Percentiles rank a stretch among this genome's conserved stretches.
Evolutionary conservation across 495 filamentous ascomycete species (phyloP).

Genomic region (Podospora tetraspora): DNA sequence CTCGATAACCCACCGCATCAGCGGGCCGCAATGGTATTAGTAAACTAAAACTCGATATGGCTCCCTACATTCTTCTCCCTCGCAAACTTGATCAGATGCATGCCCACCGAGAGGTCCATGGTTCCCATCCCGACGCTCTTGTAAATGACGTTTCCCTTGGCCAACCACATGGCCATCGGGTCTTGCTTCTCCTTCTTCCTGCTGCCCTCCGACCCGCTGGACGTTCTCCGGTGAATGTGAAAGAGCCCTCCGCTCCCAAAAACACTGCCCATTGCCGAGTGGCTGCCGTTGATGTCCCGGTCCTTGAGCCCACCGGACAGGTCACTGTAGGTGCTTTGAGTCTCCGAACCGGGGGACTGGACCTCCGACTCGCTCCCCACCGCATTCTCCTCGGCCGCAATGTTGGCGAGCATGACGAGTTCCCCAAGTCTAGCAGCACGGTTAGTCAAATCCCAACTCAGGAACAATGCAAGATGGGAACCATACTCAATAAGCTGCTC

Average conservation of each 20-base stretch:
- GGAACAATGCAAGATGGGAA: not conserved
- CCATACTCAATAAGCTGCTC: conserved; percentile 70
- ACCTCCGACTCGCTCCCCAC: conserved; percentile 8
- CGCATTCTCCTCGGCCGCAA: conserved; percentile 23
- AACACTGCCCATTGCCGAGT: conserved; percentile 28
- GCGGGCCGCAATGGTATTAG: too few relatives aligned
- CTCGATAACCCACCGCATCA: not conserved
- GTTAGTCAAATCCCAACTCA: conserved; percentile 16
- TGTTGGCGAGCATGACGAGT: conserved; percentile 57
- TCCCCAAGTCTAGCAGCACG: conserved; percentile 54
- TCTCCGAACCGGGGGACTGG: conserved; percentile 10
- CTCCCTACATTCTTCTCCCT: conserved; percentile 67
- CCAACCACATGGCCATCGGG: conserved; percentile 63
- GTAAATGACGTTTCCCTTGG: conserved; percentile 78
- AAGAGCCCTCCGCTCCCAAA: conserved; percentile 18
- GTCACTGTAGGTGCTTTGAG: conserved; percentile 15
- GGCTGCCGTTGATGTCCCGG: conserved; percentile 22
- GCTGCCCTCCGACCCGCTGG: conserved; percentile 18
- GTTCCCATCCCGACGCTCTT: conserved; percentile 76
- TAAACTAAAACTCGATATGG: conserved; percentile 44
- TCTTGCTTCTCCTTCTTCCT: conserved; percentile 40
- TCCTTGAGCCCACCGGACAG: conserved; percentile 18
- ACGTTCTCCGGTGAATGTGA: conserved; percentile 21
- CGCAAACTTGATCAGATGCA: conserved; percentile 69
- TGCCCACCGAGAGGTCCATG: conserved; percentile 76